Percentiles rank a stretch among this genome's conserved stretches.
These are phyloP conservation scores for Ruellia speciosa DNA, from an alignment of 305 asterid genomes.

Conservation along the genomic window DNA sequence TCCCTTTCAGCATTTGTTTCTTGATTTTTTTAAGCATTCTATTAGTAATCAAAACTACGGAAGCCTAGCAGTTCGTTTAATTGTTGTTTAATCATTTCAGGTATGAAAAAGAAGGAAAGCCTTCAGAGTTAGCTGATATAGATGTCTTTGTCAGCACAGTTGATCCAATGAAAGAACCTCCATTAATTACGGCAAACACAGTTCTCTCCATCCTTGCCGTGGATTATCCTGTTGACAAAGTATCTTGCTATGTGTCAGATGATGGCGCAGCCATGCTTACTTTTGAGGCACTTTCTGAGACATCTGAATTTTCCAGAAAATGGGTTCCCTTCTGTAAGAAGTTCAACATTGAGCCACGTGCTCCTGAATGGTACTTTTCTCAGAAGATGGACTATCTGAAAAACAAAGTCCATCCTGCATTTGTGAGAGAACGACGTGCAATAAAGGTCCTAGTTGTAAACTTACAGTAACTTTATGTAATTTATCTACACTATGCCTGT, in stretches of 20 bases:
- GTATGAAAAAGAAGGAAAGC: constrained; percentile 61
- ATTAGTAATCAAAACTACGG: too few species aligned
- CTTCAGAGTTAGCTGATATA: constrained; percentile 44
- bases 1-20: neutral
- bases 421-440: constrained; percentile 60
- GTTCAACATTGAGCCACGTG: constrained; percentile 61
- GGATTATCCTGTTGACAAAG: constrained; percentile 60
- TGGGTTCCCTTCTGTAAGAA: constrained; percentile 78
- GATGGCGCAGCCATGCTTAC: constrained; percentile 83
- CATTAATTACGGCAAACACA: constrained; percentile 66
- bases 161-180: constrained; percentile 78
- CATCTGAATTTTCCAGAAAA: constrained; percentile 57
- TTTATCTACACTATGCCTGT: neutral
- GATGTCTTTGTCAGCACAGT: constrained; percentile 69
- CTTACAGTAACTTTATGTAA: neutral
- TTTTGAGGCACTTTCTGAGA: constrained; percentile 65
- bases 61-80: neutral
- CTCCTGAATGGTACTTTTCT: constrained; percentile 70
- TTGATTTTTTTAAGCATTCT: neutral
- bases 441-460: constrained; percentile 41
- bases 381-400: constrained; percentile 64
- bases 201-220: constrained; percentile 66
- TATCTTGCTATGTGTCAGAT: constrained; percentile 64
- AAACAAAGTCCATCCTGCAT: constrained; percentile 60
- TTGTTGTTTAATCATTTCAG: constrained; percentile 23